A percentile compares a stretch with the other conserved stretches of the same genome.
Conservation (phyloP, 805 yeast genomes). For the Ogataea nonfermentans region DNA sequence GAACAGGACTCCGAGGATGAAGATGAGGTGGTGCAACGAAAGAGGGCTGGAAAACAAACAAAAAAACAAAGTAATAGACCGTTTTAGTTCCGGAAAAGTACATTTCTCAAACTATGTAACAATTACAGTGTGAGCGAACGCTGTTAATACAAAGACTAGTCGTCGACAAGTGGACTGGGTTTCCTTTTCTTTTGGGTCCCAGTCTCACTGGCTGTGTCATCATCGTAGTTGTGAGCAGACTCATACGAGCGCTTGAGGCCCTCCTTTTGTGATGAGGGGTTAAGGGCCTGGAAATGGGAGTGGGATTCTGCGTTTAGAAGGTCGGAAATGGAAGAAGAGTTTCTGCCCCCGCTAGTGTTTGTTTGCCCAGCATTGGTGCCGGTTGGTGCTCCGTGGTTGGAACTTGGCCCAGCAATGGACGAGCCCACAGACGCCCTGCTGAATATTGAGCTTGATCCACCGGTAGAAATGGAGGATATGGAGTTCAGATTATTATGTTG, state of each 20-base stretch:
- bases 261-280: constrained; percentile 5
- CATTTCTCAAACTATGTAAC: not conserved
- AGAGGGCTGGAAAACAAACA: constrained; percentile 5
- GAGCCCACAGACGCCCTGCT: constrained; percentile 26
- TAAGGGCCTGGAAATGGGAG: constrained; percentile 6
- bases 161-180: constrained; percentile 15
- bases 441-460: constrained; percentile 27
- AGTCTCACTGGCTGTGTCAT: constrained; percentile 1
- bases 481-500: constrained; percentile 21
- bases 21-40: constrained; percentile 22
- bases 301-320: constrained; percentile 24
- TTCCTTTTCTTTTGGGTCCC: constrained; percentile 13
- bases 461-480: constrained; percentile 24
- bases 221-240: constrained; percentile 1
- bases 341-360: constrained; percentile 26
- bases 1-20: constrained; percentile 23
- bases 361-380: not conserved
- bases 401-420: constrained; percentile 12
- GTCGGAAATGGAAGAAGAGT: constrained; percentile 26
- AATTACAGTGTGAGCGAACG: constrained; percentile 1
- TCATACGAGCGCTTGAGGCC: constrained; percentile 10
- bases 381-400: constrained; percentile 7
- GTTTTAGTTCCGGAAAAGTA: constrained; percentile 14
- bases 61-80: constrained; percentile 21
- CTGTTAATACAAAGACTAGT: constrained; percentile 1